Percentiles rank a stretch among this genome's conserved stretches.
phyloP scores from a whole-genome alignment of 2,329 filamentous ascomycete genomes.

The Didymella pinodella region DNA sequence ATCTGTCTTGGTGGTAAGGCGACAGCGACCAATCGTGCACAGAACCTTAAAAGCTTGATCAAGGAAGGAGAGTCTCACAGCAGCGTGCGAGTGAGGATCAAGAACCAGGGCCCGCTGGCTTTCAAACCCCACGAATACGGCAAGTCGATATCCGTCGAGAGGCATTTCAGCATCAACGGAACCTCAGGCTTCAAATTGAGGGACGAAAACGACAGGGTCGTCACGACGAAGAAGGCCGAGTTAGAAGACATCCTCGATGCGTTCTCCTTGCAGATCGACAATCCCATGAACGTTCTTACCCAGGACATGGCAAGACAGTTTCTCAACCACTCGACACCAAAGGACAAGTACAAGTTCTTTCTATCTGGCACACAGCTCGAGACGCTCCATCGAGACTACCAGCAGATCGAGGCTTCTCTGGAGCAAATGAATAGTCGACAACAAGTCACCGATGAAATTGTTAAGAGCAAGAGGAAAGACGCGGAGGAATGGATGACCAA shows the following conservation, averaged over 20 bases:
- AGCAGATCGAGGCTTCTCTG: constrained; percentile 78
- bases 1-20: constrained; percentile 96
- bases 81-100: constrained; percentile 82
- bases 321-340: constrained; percentile 80
- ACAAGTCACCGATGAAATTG: constrained; percentile 66
- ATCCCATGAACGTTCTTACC: constrained; percentile 93
- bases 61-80: constrained; percentile 81
- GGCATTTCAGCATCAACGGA: constrained; percentile 79
- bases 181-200: constrained; percentile 88
- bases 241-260: constrained; percentile 94
- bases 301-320: constrained; percentile 96
- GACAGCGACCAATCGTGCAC: constrained; percentile 88
- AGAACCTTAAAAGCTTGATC: constrained; percentile 87
- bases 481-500: constrained; percentile 70
- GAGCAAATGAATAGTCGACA: constrained; percentile 75
- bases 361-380: constrained; percentile 93
- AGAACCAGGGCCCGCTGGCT: constrained; percentile 85
- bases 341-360: constrained; percentile 96
- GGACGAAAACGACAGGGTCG: constrained; percentile 69
- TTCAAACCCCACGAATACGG: constrained; percentile 86
- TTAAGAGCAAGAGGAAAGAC: constrained; percentile 66
- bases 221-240: constrained; percentile 85
- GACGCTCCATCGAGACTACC: constrained; percentile 89
- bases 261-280: constrained; percentile 93
- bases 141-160: constrained; percentile 86